These are phyloP conservation scores for Hyphopichia burtonii DNA, from an alignment of 1,139 yeast species.

Conservation along the genomic window DNA sequence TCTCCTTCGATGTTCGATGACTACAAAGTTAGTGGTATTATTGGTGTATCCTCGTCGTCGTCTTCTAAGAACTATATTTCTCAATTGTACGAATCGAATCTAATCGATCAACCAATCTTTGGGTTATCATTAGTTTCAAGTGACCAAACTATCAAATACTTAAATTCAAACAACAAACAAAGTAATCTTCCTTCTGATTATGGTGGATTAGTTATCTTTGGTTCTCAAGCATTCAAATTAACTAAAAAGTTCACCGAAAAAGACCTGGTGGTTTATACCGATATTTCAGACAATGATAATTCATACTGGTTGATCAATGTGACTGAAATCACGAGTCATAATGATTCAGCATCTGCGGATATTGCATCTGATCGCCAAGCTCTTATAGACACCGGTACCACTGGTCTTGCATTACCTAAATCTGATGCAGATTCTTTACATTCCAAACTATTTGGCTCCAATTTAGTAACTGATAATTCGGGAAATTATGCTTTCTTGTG, in stretches of 20 bases:
- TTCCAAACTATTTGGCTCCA: slow-evolving; percentile 39
- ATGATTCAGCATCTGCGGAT: slow-evolving; percentile 14
- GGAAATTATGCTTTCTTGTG: slow-evolving; percentile 62
- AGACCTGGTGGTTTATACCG: slow-evolving; percentile 32
- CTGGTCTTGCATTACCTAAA: slow-evolving; percentile 57
- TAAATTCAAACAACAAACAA: neutral
- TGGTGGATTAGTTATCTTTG: slow-evolving; percentile 30
- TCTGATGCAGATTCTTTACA: slow-evolving; percentile 56
- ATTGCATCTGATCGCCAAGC: slow-evolving; percentile 35
- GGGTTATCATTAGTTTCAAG: slow-evolving; percentile 20
- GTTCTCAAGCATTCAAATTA: slow-evolving; percentile 19
- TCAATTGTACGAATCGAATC: slow-evolving; percentile 16
- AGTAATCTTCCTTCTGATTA: slow-evolving; percentile 8
- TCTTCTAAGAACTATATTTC: slow-evolving; percentile 17
- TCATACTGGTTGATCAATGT: slow-evolving; percentile 56
- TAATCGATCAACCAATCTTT: slow-evolving; percentile 21
- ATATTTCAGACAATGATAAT: slow-evolving; percentile 34
- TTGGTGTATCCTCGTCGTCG: slow-evolving; percentile 51
- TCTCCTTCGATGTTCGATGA: slow-evolving; percentile 55
- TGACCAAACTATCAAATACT: slow-evolving; percentile 10
- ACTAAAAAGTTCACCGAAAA: slow-evolving; percentile 12
- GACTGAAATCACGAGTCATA: slow-evolving; percentile 29
- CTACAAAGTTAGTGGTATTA: slow-evolving; percentile 58
- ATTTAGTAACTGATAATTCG: slow-evolving; percentile 52
- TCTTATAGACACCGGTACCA: slow-evolving; percentile 67